Evolutionary conservation across 2,329 filamentous ascomycete genomes (phyloP).

Genomic region (Trichoderma cornu-damae): DNA sequence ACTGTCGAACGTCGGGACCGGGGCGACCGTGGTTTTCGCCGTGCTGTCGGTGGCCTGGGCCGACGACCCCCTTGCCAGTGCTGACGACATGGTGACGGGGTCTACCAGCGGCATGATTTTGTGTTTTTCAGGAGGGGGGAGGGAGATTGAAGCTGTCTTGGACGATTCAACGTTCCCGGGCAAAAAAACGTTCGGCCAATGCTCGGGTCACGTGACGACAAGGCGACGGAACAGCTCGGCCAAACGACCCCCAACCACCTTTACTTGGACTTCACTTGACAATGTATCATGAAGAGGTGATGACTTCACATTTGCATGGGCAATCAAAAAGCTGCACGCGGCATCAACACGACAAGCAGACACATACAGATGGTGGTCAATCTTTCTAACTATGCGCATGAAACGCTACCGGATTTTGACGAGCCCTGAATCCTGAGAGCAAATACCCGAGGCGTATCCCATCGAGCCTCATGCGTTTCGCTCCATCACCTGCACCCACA

Average conservation of each 20-base stretch:
- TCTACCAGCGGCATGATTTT: constrained; percentile 34
- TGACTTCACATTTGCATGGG: neutral
- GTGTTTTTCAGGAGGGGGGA: neutral
- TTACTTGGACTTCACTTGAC: too few relatives aligned
- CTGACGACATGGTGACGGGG: constrained; percentile 37
- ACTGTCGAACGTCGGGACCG: constrained; percentile 37
- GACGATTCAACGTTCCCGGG: neutral
- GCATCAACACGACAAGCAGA: neutral
- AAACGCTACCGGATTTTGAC: neutral
- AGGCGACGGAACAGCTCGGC: neutral
- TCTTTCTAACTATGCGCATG: neutral
- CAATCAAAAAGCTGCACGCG: neutral
- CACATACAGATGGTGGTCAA: neutral
- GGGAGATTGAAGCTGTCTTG: constrained; percentile 4
- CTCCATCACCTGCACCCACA: constrained; percentile 32
- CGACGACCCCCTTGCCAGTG: constrained; percentile 29
- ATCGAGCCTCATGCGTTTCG: neutral
- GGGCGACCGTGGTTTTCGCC: constrained; percentile 29
- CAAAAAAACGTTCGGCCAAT: neutral
- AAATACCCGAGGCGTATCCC: neutral
- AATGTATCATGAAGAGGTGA: neutral
- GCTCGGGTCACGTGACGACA: neutral
- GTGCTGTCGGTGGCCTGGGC: constrained; percentile 30
- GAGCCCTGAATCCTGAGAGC: too few relatives aligned
- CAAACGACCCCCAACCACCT: neutral